A percentile compares a stretch with the other conserved stretches of the same genome.
Evolutionary conservation across 1,284 basidiomycete genomes (phyloP).

Genomic region (Abortiporus biennis): DNA sequence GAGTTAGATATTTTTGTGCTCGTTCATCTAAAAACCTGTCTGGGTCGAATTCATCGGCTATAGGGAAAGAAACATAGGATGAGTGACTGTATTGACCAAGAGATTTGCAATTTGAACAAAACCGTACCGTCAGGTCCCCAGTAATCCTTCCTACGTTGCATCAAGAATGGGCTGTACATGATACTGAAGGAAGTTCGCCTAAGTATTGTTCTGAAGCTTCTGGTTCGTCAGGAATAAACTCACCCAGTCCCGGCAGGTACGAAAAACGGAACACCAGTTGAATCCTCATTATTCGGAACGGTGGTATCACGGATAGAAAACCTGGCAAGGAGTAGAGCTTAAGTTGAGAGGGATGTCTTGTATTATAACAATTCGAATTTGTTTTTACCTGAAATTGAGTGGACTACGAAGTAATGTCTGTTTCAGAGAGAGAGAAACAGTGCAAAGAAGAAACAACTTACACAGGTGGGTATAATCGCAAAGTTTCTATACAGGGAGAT

Average conservation of each 20-base stretch:
- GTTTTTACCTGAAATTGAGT: conserved; percentile 20
- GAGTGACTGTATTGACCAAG: conserved; percentile 15
- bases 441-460: conserved; percentile 19
- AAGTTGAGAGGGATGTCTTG: neutral
- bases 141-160: conserved; percentile 24
- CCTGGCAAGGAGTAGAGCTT: neutral
- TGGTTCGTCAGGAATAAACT: conserved; percentile 5
- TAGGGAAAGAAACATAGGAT: conserved; percentile 13
- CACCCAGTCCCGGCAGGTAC: conserved; percentile 18
- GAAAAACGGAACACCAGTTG: conserved; percentile 17
- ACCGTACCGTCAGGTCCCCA: conserved; percentile 23
- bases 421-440: conserved; percentile 6
- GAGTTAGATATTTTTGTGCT: conserved; percentile 40
- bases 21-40: conserved; percentile 54
- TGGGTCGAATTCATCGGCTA: conserved; percentile 50
- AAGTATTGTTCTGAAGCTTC: neutral
- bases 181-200: conserved; percentile 12
- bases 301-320: conserved; percentile 2
- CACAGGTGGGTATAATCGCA: conserved; percentile 27
- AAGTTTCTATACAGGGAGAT: conserved; percentile 24
- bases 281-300: neutral
- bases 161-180: conserved; percentile 20
- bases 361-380: too few species aligned
- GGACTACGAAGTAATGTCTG: conserved; percentile 13
- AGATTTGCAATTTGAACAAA: neutral